These are phyloP conservation scores for Ensete glaucum DNA, from an alignment of 176 grass and related monocot genomes.

Conservation along the genomic window DNA sequence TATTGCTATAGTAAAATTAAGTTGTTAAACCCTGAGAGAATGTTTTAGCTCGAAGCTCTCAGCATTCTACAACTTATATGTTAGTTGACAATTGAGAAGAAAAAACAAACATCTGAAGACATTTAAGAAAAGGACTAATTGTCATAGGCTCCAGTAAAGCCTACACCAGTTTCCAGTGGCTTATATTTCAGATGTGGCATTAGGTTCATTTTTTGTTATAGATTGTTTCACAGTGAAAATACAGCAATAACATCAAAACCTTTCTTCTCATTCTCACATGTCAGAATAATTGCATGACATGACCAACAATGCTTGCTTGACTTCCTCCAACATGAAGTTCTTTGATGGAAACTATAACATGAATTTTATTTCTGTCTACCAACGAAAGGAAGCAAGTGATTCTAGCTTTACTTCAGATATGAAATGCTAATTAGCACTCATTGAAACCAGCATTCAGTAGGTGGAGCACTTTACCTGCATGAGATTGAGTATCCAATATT, in stretches of 20 bases:
- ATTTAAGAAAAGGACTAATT: not conserved
- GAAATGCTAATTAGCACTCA: not conserved
- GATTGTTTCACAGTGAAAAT: not conserved
- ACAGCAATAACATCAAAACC: not conserved
- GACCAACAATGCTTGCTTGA: not conserved
- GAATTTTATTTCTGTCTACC: not conserved
- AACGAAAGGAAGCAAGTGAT: not conserved
- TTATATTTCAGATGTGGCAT: not conserved
- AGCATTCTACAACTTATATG: not conserved
- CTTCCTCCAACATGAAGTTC: not conserved
- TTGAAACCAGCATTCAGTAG: not conserved
- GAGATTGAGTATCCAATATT: conserved; percentile 16
- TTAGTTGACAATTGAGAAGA: not conserved
- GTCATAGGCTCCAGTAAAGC: not conserved
- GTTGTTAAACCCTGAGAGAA: not conserved
- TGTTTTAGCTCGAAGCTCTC: not conserved
- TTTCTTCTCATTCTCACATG: not conserved
- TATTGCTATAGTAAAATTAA: not conserved
- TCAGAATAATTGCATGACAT: not conserved
- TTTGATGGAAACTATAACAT: not conserved
- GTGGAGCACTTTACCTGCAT: conserved; percentile 14
- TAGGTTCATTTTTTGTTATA: not conserved
- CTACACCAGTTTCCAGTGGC: not conserved
- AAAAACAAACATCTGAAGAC: not conserved
- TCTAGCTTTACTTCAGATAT: not conserved